Evolutionary conservation across 768 basidiomycete species (phyloP), one percentile per base, ranked within the genome.

Genomic region (Lactarius indigo): DNA sequence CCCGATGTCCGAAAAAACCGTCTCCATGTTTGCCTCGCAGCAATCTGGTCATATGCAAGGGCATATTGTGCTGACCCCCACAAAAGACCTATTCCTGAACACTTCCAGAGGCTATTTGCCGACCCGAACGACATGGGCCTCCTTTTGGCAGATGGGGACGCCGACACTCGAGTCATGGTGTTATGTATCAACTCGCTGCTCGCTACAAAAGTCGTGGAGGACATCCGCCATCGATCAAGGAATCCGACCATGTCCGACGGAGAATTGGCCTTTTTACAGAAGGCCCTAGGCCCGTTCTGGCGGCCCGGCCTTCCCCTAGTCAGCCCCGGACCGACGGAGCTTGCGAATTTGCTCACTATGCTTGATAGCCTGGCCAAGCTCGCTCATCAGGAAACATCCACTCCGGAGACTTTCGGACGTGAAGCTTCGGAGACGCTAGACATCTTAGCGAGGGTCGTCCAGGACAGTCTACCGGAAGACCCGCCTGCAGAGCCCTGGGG

Each of bases 381-480:
- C 17, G 13, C 39, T 41, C 57, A 41, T 41, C 57, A 41, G 17
- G 57, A 39, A 28, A 15, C 17, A n/a, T 39, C 57, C 20, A 23
- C 57, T 28, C 35, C 41, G 37, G 13, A 39, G n/a, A 41, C n/a
- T 15, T 13, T 59, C 15, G 26, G 37, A 23, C 57, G 0, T 17
- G 57, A 58, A 28, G 37, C n/a, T 23, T 59, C 57, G n/a, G 57
- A 59, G 35, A 59, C 57, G 39, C 57, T 59, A 13, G 17, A 28
- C n/a, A 20, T 59, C 41, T 59, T 59, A 5, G 57, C 23, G 26
- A 26, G 31, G 42, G 54, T 18, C 20, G 33, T 58, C 23, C 44
- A 35, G 18, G 18, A 30, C 17, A 58, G 33, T 17, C 10, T 64
- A 5, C 28, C 57, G 5, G 63, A 64, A n/a, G 33, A 31, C 44